A percentile compares a stretch with the other conserved stretches of the same genome.
Conservation (phyloP, 2,329 filamentous ascomycete genomes). For the Colletotrichum tropicicola region DNA sequence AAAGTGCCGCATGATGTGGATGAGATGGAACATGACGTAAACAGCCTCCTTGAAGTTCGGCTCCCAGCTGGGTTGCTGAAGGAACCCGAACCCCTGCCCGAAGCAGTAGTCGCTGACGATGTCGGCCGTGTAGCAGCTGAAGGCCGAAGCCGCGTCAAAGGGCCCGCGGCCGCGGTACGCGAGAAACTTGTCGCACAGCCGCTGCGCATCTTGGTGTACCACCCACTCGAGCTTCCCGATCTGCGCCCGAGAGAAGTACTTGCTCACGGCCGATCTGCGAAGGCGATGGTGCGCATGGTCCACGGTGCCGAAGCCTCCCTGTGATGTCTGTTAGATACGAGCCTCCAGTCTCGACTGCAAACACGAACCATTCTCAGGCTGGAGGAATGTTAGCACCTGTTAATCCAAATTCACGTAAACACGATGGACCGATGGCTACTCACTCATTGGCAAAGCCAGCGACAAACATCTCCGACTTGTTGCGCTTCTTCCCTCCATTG, state of each 20-base stretch:
- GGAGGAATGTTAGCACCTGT: neutral
- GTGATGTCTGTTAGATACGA: neutral
- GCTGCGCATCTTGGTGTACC: slow-evolving; percentile 30
- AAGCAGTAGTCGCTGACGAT: slow-evolving; percentile 40
- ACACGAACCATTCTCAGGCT: neutral
- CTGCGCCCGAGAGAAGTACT: slow-evolving; percentile 35
- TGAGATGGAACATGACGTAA: slow-evolving; percentile 26
- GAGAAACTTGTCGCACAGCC: slow-evolving; percentile 30
- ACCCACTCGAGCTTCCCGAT: slow-evolving; percentile 32
- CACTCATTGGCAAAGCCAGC: slow-evolving; percentile 33
- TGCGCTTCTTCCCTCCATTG: neutral
- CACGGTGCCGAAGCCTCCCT: slow-evolving; percentile 31
- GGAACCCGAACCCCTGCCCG: slow-evolving; percentile 31
- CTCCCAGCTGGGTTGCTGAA: slow-evolving; percentile 20
- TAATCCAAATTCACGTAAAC: too few species aligned
- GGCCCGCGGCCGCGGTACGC: slow-evolving; percentile 1
- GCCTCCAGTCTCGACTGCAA: neutral
- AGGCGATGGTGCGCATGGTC: slow-evolving; percentile 35
- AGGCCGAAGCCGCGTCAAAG: slow-evolving; percentile 23
- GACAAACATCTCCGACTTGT: neutral
- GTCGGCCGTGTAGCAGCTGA: slow-evolving; percentile 36
- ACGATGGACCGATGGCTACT: too few species aligned
- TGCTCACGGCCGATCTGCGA: slow-evolving; percentile 32
- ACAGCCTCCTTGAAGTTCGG: slow-evolving; percentile 23
- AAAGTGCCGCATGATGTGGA: slow-evolving; percentile 26